Conservation (phyloP, 2,329 filamentous ascomycete species). For the Dryadomyces quercivorus region DNA sequence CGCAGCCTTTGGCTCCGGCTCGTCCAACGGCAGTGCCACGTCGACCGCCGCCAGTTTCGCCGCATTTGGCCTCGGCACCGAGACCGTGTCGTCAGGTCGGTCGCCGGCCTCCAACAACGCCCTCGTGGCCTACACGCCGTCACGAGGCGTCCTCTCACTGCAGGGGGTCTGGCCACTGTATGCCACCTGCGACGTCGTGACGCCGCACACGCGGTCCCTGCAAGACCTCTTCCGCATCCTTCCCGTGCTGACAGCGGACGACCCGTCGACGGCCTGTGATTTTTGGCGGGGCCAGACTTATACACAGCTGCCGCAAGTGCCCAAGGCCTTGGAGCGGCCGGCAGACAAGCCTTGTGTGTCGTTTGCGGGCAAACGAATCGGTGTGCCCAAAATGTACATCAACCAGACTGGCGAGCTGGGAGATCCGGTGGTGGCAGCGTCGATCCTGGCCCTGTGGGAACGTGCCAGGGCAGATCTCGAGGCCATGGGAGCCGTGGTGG, state of each 20-base stretch:
- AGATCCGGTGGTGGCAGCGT: neutral
- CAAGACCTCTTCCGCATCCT: neutral
- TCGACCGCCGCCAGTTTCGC: neutral
- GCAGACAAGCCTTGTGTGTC: neutral
- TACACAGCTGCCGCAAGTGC: neutral
- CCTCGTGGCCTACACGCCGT: conserved; percentile 43
- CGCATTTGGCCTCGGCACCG: neutral
- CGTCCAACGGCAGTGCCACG: neutral
- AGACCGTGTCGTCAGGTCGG: conserved; percentile 1
- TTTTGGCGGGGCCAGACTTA: neutral
- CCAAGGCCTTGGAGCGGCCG: neutral
- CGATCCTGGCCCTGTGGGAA: neutral
- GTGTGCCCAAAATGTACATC: conserved; percentile 1
- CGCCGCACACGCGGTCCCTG: conserved; percentile 17
- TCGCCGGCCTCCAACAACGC: conserved; percentile 30
- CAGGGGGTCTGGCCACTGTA: conserved; percentile 44
- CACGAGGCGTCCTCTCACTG: conserved; percentile 35
- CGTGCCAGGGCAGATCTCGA: neutral
- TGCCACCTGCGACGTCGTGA: conserved; percentile 41
- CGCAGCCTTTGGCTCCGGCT: neutral
- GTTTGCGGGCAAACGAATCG: neutral
- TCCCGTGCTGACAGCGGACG: neutral
- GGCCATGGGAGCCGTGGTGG: neutral
- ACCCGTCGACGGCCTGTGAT: neutral
- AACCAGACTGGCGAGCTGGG: neutral